Base-by-base conservation (phyloP, 768 basidiomycete species). In the Lanmaoa rubissima region DNA sequence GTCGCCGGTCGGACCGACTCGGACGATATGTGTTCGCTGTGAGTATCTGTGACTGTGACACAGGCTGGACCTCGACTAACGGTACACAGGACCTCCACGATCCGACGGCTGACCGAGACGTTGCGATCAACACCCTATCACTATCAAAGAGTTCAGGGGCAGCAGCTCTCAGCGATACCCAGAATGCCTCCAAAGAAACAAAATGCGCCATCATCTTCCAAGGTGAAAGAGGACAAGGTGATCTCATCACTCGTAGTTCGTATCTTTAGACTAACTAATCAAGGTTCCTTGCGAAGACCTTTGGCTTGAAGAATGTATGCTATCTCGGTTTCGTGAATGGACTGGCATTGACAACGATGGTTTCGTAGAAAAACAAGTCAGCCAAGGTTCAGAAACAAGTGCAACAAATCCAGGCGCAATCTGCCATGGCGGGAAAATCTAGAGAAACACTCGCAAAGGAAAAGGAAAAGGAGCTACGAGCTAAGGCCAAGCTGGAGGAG, bases 361-460 rank as follows among this genome's bases (percentile, higher is more conserved):
- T 44, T 41, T 35, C 46, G 46, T 69, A 92, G 90, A 95, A 94
- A 92, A 94, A 94, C 70, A 94, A 93, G 77, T 95, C 94, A 3
- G 75, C 92, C 65, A 97, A 89, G 73, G 95, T 95, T 28, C 90
- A 98, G 78, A 85, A 88, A 63, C 82, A 92, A 61, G 87, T 96
- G 21, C 84, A 85, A 48, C 79, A 79, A 45, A 83, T 98, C 48
- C 86, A 97, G 74, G 80, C 87, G 58, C 91, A 95, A 71, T 81
- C 85, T 42, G 74, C 87, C 4, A 62, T 76, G 63, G 71, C 87
- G 0, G 94, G 94, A 39, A 95, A 95, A 73, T 94, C 89, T 34
- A 85, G 82, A 54, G 92, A 85, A 34, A 65, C 76, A 12, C 76
- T 95, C 6, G 91, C 87, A 58, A 95, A 95, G 69, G 93, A 96